Evolutionary conservation across 306 rosid species (phyloP).

Genomic region (Trifolium subterraneum): DNA sequence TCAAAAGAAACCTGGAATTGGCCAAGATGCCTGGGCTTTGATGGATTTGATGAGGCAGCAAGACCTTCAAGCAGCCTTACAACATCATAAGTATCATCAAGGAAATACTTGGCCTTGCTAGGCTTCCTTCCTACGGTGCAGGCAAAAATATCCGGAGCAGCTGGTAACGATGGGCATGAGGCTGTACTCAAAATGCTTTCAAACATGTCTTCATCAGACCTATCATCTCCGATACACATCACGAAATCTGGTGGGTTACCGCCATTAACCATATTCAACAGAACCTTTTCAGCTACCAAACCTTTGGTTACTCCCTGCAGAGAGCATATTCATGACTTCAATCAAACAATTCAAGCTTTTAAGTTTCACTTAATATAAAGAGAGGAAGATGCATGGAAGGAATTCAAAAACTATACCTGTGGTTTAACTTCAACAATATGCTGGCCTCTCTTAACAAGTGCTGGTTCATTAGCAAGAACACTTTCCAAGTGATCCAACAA

Average conservation of each 20-base stretch:
- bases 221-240: constrained; percentile 85
- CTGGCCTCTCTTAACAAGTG: constrained; percentile 71
- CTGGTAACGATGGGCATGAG: constrained; percentile 57
- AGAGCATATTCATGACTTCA: constrained; percentile 1
- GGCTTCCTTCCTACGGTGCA: constrained; percentile 87
- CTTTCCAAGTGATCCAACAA: constrained; percentile 76
- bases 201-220: constrained; percentile 93
- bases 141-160: constrained; percentile 71
- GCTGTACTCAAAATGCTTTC: constrained; percentile 69
- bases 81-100: constrained; percentile 72
- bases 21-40: constrained; percentile 64
- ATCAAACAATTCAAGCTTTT: constrained; percentile 24
- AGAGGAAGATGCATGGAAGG: not conserved
- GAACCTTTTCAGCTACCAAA: constrained; percentile 68
- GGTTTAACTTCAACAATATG: constrained; percentile 90
- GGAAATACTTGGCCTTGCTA: constrained; percentile 87
- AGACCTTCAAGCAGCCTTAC: constrained; percentile 71
- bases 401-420: constrained; percentile 55
- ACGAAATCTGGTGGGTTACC: constrained; percentile 76
- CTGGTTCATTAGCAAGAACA: constrained; percentile 82
- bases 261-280: constrained; percentile 57
- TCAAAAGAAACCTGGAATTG: constrained; percentile 80
- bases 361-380: not conserved
- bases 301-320: constrained; percentile 90
- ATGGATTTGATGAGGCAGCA: constrained; percentile 69